Conservation (phyloP, 768 basidiomycete species). For the Suillus subaureus region DNA sequence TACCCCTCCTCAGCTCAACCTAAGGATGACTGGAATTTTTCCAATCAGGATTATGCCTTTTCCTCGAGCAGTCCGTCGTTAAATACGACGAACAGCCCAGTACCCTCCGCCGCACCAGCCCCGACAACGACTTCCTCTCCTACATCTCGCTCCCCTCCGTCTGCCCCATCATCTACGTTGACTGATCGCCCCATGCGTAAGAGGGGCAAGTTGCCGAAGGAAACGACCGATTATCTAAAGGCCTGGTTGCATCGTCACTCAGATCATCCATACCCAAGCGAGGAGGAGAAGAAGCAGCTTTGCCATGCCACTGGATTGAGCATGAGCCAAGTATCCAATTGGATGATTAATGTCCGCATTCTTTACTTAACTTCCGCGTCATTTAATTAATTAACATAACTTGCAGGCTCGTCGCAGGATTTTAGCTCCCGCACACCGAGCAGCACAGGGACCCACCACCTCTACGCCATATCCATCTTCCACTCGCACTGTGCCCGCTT, state of each 20-base stretch:
- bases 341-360: conserved; percentile 83
- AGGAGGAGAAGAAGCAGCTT: conserved; percentile 89
- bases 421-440: conserved; percentile 78
- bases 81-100: conserved; percentile 35
- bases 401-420: conserved; percentile 77
- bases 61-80: conserved; percentile 30
- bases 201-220: conserved; percentile 87
- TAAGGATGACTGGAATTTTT: conserved; percentile 75
- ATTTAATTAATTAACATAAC: conserved; percentile 17
- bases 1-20: conserved; percentile 41
- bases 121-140: conserved; percentile 46
- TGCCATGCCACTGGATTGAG: conserved; percentile 84
- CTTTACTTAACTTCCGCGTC: conserved; percentile 27
- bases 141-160: conserved; percentile 52
- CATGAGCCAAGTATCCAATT: conserved; percentile 90
- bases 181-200: conserved; percentile 81
- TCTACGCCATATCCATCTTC: conserved; percentile 68
- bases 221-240: conserved; percentile 87
- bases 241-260: conserved; percentile 88
- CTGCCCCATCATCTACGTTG: conserved; percentile 55
- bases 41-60: conserved; percentile 59
- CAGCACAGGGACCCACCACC: conserved; percentile 75
- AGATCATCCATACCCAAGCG: conserved; percentile 87
- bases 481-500: conserved; percentile 33
- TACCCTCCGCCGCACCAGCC: conserved; percentile 31